Conservation (phyloP, 345 rosid genomes). For the Populus nigra region DNA sequence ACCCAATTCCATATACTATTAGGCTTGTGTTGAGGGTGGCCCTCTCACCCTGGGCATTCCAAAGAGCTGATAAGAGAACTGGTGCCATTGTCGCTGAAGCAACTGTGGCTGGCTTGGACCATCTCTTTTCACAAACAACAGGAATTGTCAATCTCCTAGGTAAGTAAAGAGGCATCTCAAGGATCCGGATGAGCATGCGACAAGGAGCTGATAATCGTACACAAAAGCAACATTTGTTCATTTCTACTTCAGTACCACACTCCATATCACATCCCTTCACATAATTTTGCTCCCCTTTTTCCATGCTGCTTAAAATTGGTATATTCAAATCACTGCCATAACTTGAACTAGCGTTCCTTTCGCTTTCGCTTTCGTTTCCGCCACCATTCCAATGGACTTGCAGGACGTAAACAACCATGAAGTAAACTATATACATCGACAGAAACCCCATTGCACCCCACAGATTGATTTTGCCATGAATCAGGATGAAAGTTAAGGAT, state of each 20-base stretch:
- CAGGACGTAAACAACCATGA: conserved; percentile 51
- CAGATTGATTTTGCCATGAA: conserved; percentile 48
- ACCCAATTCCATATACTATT: conserved; percentile 46
- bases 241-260: conserved; percentile 15
- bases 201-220: conserved; percentile 26
- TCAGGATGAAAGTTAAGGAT: conserved; percentile 47
- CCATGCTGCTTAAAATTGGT: conserved; percentile 37
- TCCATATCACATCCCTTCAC: conserved; percentile 31
- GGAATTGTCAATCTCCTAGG: conserved; percentile 91
- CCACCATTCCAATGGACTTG: conserved; percentile 20
- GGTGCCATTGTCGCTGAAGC: conserved; percentile 70
- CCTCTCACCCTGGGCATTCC: conserved; percentile 35
- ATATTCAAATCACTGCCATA: conserved; percentile 26
- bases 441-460: conserved; percentile 63
- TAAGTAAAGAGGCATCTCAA: conserved; percentile 65
- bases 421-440: conserved; percentile 54
- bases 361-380: conserved; percentile 5
- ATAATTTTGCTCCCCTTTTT: conserved; percentile 31
- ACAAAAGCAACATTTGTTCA: conserved; percentile 27
- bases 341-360: conserved; percentile 19
- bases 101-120: conserved; percentile 75
- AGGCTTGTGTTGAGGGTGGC: conserved; percentile 21
- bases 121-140: conserved; percentile 50
- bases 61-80: conserved; percentile 52
- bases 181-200: conserved; percentile 25